Evolutionary conservation across 331 rosid genomes (phyloP).

Genomic region (Pyracantha coccinea): DNA sequence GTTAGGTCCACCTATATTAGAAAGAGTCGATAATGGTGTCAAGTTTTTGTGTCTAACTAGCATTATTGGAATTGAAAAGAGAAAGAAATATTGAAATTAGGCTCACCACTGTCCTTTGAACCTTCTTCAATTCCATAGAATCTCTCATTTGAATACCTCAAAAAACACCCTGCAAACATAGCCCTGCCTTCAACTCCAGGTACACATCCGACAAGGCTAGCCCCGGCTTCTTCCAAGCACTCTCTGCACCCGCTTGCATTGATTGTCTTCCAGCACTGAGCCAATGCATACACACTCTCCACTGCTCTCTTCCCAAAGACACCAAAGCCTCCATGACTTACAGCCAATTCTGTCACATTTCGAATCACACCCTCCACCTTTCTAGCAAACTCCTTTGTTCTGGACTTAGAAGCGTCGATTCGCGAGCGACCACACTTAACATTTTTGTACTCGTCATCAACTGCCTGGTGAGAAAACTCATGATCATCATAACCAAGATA

Average conservation of each 20-base stretch:
- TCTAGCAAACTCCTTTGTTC: neutral
- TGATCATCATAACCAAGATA: slow-evolving; percentile 43
- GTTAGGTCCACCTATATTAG: too few species aligned
- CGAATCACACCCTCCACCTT: slow-evolving; percentile 2
- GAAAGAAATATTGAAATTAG: neutral
- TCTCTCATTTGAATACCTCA: slow-evolving; percentile 43
- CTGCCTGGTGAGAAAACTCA: slow-evolving; percentile 20
- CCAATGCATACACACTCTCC: slow-evolving; percentile 39
- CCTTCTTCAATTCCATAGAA: slow-evolving; percentile 16
- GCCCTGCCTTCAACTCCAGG: slow-evolving; percentile 37
- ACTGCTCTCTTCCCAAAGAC: slow-evolving; percentile 4
- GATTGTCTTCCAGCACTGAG: slow-evolving; percentile 52
- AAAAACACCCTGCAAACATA: slow-evolving; percentile 39
- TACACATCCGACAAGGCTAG: slow-evolving; percentile 14
- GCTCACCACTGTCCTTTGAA: neutral
- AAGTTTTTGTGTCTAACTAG: too few species aligned
- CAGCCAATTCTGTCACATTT: slow-evolving; percentile 19
- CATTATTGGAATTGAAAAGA: too few species aligned
- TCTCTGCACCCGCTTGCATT: slow-evolving; percentile 11
- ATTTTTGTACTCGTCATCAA: slow-evolving; percentile 1
- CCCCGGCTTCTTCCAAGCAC: slow-evolving; percentile 30
- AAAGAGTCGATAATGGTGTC: too few species aligned
- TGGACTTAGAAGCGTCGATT: neutral
- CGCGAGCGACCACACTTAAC: slow-evolving; percentile 6
- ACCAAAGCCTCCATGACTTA: slow-evolving; percentile 20